Conservation (phyloP, 2,329 filamentous ascomycete species). For the Diaporthe sp. region DNA sequence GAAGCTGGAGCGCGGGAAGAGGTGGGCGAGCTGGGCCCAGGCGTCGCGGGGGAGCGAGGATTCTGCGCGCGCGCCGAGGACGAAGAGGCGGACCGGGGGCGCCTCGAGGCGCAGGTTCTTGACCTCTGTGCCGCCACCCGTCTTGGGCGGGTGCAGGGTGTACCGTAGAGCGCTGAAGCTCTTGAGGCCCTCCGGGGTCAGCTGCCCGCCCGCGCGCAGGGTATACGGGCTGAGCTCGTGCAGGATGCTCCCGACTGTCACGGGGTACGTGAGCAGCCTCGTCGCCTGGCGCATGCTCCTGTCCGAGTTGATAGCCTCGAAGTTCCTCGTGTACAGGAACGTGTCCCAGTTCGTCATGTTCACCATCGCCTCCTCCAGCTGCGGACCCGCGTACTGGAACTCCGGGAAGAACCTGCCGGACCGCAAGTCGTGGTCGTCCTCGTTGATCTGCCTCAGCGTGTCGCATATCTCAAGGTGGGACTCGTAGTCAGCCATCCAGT, state of each 20-base stretch:
- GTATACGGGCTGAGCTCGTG: slow-evolving; percentile 96
- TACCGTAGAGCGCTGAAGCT: slow-evolving; percentile 94
- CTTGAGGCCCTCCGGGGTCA: slow-evolving; percentile 92
- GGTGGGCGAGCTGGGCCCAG: slow-evolving; percentile 93
- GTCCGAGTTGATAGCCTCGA: slow-evolving; percentile 91
- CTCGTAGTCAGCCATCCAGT: slow-evolving; percentile 97
- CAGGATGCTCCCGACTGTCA: slow-evolving; percentile 90
- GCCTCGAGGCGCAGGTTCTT: slow-evolving; percentile 86
- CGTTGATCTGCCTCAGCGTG: slow-evolving; percentile 91
- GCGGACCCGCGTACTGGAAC: slow-evolving; percentile 89
- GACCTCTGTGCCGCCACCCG: slow-evolving; percentile 80
- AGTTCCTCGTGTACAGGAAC: slow-evolving; percentile 92
- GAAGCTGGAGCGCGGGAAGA: slow-evolving; percentile 93
- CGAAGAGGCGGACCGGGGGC: slow-evolving; percentile 91
- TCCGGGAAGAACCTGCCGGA: slow-evolving; percentile 94
- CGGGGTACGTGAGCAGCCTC: slow-evolving; percentile 90
- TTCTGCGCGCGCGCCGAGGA: slow-evolving; percentile 95
- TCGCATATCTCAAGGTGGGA: slow-evolving; percentile 94
- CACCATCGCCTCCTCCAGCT: slow-evolving; percentile 91
- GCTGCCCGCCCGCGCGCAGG: slow-evolving; percentile 78
- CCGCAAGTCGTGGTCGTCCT: slow-evolving; percentile 95
- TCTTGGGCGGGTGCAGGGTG: slow-evolving; percentile 88
- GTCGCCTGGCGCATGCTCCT: slow-evolving; percentile 94
- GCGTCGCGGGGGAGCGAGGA: slow-evolving; percentile 94
- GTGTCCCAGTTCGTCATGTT: slow-evolving; percentile 99